Percentiles rank a stretch among this genome's conserved stretches.
Conservation (phyloP, 2,329 filamentous ascomycete species). For the Paraphoma chrysanthemicola region DNA sequence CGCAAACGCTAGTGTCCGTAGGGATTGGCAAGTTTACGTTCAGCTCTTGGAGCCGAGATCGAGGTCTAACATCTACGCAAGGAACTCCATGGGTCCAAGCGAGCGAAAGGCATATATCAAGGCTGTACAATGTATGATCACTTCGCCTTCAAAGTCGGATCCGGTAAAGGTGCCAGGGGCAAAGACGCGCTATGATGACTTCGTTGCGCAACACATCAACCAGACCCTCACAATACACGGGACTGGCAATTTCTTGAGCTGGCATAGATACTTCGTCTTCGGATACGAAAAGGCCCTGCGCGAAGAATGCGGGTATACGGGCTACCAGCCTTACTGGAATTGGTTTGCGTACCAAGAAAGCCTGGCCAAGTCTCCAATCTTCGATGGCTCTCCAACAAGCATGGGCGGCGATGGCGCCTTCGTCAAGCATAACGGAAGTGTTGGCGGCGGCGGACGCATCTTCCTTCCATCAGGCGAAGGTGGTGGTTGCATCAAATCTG, state of each 20-base stretch:
- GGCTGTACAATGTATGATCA: slow-evolving; percentile 26
- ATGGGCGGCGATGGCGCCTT: slow-evolving; percentile 39
- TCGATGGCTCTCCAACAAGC: slow-evolving; percentile 42
- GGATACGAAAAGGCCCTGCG: slow-evolving; percentile 47
- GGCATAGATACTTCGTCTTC: slow-evolving; percentile 49
- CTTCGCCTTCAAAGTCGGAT: slow-evolving; percentile 19
- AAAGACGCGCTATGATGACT: slow-evolving; percentile 34
- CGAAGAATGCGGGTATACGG: slow-evolving; percentile 48
- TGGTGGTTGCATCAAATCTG: slow-evolving; percentile 30
- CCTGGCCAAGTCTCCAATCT: slow-evolving; percentile 36
- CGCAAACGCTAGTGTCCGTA: slow-evolving; percentile 12
- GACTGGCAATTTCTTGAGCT: slow-evolving; percentile 33
- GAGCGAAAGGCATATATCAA: slow-evolving; percentile 26
- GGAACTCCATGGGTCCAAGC: slow-evolving; percentile 2
- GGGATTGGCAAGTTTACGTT: slow-evolving; percentile 17
- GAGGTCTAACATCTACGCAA: background rate
- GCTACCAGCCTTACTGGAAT: slow-evolving; percentile 56
- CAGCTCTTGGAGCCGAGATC: background rate
- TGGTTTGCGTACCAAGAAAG: slow-evolving; percentile 44
- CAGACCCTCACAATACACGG: slow-evolving; percentile 24
- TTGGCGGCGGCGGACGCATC: slow-evolving; percentile 18
- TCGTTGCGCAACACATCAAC: slow-evolving; percentile 32
- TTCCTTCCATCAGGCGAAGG: slow-evolving; percentile 19
- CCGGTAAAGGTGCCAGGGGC: slow-evolving; percentile 22
- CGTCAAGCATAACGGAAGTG: slow-evolving; percentile 25